phyloP scores from a whole-genome alignment of 192 early-diverging fungal species.

The Backusella westeae region DNA sequence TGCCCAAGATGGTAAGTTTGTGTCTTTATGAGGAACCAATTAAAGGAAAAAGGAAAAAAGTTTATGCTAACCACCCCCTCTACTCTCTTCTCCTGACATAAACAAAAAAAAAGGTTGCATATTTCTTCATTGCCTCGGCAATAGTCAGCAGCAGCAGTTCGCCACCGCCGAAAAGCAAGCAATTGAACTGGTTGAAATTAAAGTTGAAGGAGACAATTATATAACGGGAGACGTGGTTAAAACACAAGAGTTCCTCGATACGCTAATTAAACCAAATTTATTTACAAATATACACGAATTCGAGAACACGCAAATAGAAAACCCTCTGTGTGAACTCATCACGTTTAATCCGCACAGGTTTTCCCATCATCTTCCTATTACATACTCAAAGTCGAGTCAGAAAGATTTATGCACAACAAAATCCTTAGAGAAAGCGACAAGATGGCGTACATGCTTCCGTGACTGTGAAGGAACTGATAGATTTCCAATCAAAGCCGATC shows the following conservation, averaged over 20 bases:
- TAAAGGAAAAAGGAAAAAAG: not conserved
- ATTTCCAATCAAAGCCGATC: not conserved
- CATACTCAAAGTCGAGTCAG: not conserved
- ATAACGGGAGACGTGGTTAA: not conserved
- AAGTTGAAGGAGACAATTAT: not conserved
- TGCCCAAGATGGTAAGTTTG: slow-evolving; percentile 18
- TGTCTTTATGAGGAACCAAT: not conserved
- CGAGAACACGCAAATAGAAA: not conserved
- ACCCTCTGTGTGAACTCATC: not conserved
- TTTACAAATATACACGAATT: slow-evolving; percentile 2
- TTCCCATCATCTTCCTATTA: slow-evolving; percentile 10
- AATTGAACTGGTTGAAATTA: not conserved
- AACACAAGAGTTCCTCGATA: slow-evolving; percentile 14
- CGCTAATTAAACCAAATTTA: not conserved
- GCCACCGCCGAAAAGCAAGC: not conserved
- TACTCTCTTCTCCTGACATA: not conserved
- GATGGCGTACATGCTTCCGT: slow-evolving; percentile 22
- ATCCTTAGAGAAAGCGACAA: slow-evolving; percentile 6
- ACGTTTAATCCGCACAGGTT: slow-evolving; percentile 11
- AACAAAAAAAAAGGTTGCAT: not conserved
- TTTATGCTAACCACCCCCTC: not conserved
- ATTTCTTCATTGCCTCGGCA: slow-evolving; percentile 8
- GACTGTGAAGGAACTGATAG: slow-evolving; percentile 20
- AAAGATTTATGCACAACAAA: not conserved
- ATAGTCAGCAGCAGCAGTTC: not conserved